Percentiles rank a stretch among this genome's conserved stretches.
phyloP scores from a whole-genome alignment of 2,329 filamentous ascomycete genomes.

The Aspergillus caelatus region DNA sequence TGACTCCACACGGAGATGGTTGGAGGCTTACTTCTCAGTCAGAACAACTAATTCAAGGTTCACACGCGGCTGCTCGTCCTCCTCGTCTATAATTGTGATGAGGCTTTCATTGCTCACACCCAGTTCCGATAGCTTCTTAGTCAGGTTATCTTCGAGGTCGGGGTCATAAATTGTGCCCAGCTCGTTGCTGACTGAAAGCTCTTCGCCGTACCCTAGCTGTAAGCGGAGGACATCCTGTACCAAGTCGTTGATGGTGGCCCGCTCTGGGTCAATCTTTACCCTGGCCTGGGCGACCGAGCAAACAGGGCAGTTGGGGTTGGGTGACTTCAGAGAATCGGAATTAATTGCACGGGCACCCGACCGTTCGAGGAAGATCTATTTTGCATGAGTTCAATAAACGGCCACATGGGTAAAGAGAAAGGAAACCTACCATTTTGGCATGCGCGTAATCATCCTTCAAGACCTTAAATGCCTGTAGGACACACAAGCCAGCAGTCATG shows the following conservation, averaged over 20 bases:
- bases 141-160: slow-evolving; percentile 83
- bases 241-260: slow-evolving; percentile 76
- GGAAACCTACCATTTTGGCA: slow-evolving; percentile 68
- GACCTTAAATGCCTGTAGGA: slow-evolving; percentile 90
- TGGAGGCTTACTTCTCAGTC: slow-evolving; percentile 32
- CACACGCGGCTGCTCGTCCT: slow-evolving; percentile 68
- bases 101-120: slow-evolving; percentile 74
- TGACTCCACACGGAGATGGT: neutral
- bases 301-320: slow-evolving; percentile 81
- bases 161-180: slow-evolving; percentile 82
- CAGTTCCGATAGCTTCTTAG: slow-evolving; percentile 76
- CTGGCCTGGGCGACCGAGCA: slow-evolving; percentile 75
- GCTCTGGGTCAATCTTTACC: slow-evolving; percentile 67
- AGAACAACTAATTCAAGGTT: slow-evolving; percentile 70
- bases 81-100: slow-evolving; percentile 80
- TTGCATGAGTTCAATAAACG: neutral
- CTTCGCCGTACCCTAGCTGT: slow-evolving; percentile 76
- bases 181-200: slow-evolving; percentile 77
- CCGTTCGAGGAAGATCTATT: slow-evolving; percentile 74
- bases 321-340: slow-evolving; percentile 58
- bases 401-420: neutral
- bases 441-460: slow-evolving; percentile 70
- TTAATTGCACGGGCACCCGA: slow-evolving; percentile 62
- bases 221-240: slow-evolving; percentile 72
- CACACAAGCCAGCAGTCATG: slow-evolving; percentile 89